Evolutionary conservation across 306 rosid species (phyloP).

Genomic region (Aeschynomene evenia): DNA sequence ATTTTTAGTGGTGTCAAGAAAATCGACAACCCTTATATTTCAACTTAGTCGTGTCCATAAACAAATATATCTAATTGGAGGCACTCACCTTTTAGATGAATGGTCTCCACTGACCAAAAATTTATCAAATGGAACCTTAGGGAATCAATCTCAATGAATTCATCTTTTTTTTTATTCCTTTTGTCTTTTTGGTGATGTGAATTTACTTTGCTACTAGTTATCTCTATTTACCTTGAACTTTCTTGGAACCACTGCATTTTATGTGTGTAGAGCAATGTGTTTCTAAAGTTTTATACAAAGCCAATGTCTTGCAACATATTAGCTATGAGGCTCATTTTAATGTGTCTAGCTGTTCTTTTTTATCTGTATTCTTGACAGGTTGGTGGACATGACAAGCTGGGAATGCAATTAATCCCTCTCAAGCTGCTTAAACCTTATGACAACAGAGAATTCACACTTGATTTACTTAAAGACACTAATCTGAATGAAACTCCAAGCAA

Average conservation of each 20-base stretch:
- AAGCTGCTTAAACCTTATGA: slow-evolving; percentile 59
- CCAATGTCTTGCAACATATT: neutral
- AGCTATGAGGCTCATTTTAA: neutral
- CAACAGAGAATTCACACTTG: slow-evolving; percentile 60
- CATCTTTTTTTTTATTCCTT: neutral
- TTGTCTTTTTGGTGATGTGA: neutral
- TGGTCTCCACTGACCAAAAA: neutral
- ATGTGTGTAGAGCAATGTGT: neutral
- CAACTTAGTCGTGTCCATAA: too few species aligned
- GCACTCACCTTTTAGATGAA: neutral
- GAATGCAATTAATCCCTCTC: slow-evolving; percentile 86
- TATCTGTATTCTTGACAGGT: slow-evolving; percentile 48
- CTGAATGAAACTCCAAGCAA: slow-evolving; percentile 53
- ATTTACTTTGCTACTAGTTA: neutral
- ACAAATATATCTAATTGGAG: neutral
- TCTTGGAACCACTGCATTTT: slow-evolving; percentile 4
- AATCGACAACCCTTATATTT: neutral
- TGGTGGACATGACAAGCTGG: slow-evolving; percentile 79
- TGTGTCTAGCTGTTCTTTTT: neutral
- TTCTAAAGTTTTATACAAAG: too few species aligned
- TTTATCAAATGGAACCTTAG: neutral
- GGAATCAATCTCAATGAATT: neutral
- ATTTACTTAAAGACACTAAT: slow-evolving; percentile 75
- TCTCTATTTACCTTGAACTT: neutral
- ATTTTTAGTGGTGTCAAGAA: neutral